Conservation (phyloP, 2,329 filamentous ascomycete species). For the Aspergillus chevalieri region DNA sequence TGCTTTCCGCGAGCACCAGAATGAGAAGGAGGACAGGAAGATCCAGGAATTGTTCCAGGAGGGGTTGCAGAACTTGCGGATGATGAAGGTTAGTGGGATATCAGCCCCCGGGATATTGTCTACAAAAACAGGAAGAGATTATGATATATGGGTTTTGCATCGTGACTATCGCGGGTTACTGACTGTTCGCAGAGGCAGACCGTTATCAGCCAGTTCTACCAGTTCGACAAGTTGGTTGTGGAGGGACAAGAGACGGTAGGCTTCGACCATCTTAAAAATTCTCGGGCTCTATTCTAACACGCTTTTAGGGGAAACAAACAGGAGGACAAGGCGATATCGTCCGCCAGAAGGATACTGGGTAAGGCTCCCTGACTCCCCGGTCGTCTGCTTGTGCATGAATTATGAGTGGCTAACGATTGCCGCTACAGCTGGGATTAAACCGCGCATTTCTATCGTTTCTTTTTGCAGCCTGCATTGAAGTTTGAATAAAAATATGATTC, state of each 20-base stretch:
- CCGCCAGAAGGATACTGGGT: constrained; percentile 76
- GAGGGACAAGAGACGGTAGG: constrained; percentile 75
- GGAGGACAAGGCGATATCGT: constrained; percentile 61
- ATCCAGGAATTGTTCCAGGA: constrained; percentile 87
- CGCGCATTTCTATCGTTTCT: background rate
- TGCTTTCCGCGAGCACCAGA: constrained; percentile 75
- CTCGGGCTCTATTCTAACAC: background rate
- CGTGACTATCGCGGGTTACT: constrained; percentile 17
- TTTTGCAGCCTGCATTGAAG: background rate
- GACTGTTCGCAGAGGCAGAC: constrained; percentile 72
- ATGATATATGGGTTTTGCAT: background rate
- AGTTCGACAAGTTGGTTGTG: constrained; percentile 83
- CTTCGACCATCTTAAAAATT: constrained; percentile 11
- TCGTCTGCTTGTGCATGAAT: constrained; percentile 1
- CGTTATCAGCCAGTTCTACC: constrained; percentile 88
- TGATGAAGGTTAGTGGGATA: constrained; percentile 68
- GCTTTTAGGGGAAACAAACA: constrained; percentile 41
- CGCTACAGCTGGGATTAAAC: constrained; percentile 25
- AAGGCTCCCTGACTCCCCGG: constrained; percentile 12
- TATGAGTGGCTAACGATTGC: constrained; percentile 8
- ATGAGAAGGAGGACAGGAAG: constrained; percentile 64
- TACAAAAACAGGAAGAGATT: background rate
- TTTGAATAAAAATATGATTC: background rate
- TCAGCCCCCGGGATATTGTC: background rate
- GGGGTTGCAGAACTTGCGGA: constrained; percentile 77